Conservation (phyloP, 2,329 filamentous ascomycete genomes). For the Neocatenulostroma microsporum region DNA sequence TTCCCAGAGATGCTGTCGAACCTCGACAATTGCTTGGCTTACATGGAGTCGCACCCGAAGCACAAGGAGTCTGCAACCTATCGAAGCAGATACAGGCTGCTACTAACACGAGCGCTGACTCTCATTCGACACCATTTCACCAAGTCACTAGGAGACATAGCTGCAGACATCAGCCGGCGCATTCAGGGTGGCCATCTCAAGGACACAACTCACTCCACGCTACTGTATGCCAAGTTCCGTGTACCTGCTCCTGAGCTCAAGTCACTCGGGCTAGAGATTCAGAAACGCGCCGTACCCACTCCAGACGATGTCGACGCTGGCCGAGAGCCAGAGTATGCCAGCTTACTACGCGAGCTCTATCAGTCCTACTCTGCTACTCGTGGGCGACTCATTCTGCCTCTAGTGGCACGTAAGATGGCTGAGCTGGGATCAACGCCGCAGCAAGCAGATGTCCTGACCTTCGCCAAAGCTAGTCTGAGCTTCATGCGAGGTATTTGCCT, state of each 20-base stretch:
- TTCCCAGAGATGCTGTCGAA: slow-evolving; percentile 84
- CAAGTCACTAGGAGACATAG: slow-evolving; percentile 54
- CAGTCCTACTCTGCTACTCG: slow-evolving; percentile 55
- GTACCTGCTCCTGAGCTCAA: slow-evolving; percentile 60
- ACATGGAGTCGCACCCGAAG: slow-evolving; percentile 77
- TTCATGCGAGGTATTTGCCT: slow-evolving; percentile 59
- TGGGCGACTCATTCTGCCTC: slow-evolving; percentile 51
- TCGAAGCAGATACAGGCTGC: slow-evolving; percentile 73
- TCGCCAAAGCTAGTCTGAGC: slow-evolving; percentile 56
- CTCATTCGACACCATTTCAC: slow-evolving; percentile 61
- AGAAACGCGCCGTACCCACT: slow-evolving; percentile 54
- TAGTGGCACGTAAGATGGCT: slow-evolving; percentile 54
- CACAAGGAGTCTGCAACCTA: slow-evolving; percentile 87
- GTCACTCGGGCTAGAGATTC: slow-evolving; percentile 58
- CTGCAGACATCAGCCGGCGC: slow-evolving; percentile 54
- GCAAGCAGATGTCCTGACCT: slow-evolving; percentile 56
- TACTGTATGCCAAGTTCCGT: slow-evolving; percentile 64
- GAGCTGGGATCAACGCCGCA: slow-evolving; percentile 52
- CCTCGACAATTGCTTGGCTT: slow-evolving; percentile 82
- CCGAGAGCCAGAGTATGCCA: slow-evolving; percentile 57
- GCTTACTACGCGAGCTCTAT: slow-evolving; percentile 57
- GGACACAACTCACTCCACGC: slow-evolving; percentile 62
- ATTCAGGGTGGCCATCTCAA: slow-evolving; percentile 61
- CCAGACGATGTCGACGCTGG: slow-evolving; percentile 40
- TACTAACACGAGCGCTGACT: slow-evolving; percentile 63